phyloP scores from a whole-genome alignment of 441 rosid species.

The Pelargonium citronellum region DNA sequence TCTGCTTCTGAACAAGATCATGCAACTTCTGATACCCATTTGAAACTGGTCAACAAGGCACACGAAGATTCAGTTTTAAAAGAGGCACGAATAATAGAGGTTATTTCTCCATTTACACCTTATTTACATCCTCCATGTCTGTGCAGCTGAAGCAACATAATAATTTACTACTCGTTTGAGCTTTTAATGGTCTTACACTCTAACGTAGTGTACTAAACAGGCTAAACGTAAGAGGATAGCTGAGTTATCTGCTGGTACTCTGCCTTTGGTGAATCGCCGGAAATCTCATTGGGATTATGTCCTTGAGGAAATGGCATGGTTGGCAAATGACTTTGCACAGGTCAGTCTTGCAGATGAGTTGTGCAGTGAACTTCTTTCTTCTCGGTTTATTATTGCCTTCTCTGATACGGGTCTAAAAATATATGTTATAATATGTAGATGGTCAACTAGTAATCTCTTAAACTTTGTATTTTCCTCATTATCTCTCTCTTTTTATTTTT shows the following conservation, averaged over 20 bases:
- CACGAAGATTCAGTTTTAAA: conserved; percentile 79
- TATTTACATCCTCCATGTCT: conserved; percentile 20
- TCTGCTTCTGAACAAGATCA: conserved; percentile 36
- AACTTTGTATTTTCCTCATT: conserved; percentile 19
- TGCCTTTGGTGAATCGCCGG: conserved; percentile 41
- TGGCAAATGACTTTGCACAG: conserved; percentile 99
- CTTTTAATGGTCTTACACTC: conserved; percentile 12
- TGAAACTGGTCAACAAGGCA: conserved; percentile 43
- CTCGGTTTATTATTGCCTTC: neutral
- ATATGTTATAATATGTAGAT: conserved; percentile 11
- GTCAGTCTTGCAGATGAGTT: conserved; percentile 36
- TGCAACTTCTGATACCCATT: conserved; percentile 35
- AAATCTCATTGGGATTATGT: conserved; percentile 95
- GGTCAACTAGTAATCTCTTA: conserved; percentile 6
- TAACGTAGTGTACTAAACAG: conserved; percentile 43
- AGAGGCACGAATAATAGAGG: conserved; percentile 90
- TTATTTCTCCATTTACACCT: conserved; percentile 30
- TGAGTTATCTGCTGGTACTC: conserved; percentile 59
- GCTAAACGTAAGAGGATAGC: conserved; percentile 82
- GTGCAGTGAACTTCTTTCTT: conserved; percentile 12
- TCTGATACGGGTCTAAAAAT: conserved; percentile 9
- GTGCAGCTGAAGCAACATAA: conserved; percentile 17
- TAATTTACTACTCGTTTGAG: conserved; percentile 17
- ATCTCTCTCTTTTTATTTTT: too few relatives aligned
- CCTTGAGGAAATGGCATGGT: conserved; percentile 98